These are phyloP conservation scores for Cyberlindnera petersonii DNA, from an alignment of 805 yeast genomes.

Conservation along the genomic window DNA sequence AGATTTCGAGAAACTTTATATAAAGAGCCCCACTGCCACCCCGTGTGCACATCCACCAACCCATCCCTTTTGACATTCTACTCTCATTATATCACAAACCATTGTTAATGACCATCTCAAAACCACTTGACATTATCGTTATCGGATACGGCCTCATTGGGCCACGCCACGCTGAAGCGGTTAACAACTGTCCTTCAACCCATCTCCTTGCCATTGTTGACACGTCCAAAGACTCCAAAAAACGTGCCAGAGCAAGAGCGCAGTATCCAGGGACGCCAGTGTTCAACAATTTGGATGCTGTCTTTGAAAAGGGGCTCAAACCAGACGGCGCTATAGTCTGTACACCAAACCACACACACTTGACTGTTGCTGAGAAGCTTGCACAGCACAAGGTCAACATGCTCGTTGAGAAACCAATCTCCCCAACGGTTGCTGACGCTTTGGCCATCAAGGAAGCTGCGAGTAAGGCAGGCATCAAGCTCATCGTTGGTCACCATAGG, in stretches of 20 bases:
- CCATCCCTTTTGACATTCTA: neutral
- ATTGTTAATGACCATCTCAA: slow-evolving; percentile 11
- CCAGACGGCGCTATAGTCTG: slow-evolving; percentile 22
- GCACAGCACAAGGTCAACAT: slow-evolving; percentile 12
- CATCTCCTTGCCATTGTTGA: slow-evolving; percentile 17
- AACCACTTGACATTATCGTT: slow-evolving; percentile 14
- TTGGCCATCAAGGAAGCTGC: slow-evolving; percentile 13
- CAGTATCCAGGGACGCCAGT: slow-evolving; percentile 11
- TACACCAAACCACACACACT: slow-evolving; percentile 20
- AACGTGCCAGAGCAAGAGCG: slow-evolving; percentile 9
- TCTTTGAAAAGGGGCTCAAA: slow-evolving; percentile 9
- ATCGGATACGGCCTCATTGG: slow-evolving; percentile 23
- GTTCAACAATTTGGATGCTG: slow-evolving; percentile 8
- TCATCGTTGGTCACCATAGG: slow-evolving; percentile 22
- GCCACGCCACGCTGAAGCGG: slow-evolving; percentile 22
- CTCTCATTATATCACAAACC: neutral
- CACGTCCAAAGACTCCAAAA: slow-evolving; percentile 12
- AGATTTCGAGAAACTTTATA: too few species aligned
- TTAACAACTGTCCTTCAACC: slow-evolving; percentile 14
- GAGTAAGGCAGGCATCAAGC: slow-evolving; percentile 7
- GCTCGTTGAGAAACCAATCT: slow-evolving; percentile 21
- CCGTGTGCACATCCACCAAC: too few species aligned
- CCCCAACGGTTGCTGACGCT: slow-evolving; percentile 17
- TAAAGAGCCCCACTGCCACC: too few species aligned
- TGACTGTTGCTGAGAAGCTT: slow-evolving; percentile 11